Percentiles rank a stretch among this genome's conserved stretches.
Conservation (phyloP, 805 yeast species). For the Kluyveromyces dobzhanskii region DNA sequence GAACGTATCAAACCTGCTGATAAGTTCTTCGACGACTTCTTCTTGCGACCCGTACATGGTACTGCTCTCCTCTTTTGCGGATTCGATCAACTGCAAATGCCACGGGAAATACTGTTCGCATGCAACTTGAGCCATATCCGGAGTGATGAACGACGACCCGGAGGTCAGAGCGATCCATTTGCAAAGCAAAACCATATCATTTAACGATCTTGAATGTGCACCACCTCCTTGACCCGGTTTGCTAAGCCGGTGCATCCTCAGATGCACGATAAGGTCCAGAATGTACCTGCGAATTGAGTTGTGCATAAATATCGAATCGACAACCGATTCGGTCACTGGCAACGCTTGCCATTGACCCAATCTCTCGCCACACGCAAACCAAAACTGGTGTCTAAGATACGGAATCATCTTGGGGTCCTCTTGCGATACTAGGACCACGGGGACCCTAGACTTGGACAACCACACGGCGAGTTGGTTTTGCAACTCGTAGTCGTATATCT, state of each 20-base stretch:
- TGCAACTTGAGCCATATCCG: slow-evolving; percentile 42
- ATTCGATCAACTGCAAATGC: slow-evolving; percentile 40
- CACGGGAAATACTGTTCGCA: slow-evolving; percentile 42
- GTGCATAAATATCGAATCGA: slow-evolving; percentile 28
- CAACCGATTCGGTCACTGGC: neutral
- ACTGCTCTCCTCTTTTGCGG: slow-evolving; percentile 27
- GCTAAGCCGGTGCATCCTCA: slow-evolving; percentile 49
- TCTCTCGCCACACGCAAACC: slow-evolving; percentile 20
- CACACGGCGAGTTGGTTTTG: neutral
- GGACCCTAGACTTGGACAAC: slow-evolving; percentile 1
- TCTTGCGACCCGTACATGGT: slow-evolving; percentile 25
- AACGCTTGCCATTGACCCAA: neutral
- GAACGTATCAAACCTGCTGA: slow-evolving; percentile 14
- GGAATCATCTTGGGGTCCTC: slow-evolving; percentile 7
- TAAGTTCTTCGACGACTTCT: slow-evolving; percentile 19
- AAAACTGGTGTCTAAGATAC: slow-evolving; percentile 35
- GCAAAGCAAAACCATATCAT: slow-evolving; percentile 35
- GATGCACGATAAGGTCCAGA: slow-evolving; percentile 47
- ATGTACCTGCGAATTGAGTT: slow-evolving; percentile 46
- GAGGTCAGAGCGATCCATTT: slow-evolving; percentile 34
- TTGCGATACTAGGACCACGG: slow-evolving; percentile 4
- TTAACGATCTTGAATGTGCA: slow-evolving; percentile 38
- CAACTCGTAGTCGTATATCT: neutral
- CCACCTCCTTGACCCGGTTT: slow-evolving; percentile 37
- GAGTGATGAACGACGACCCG: slow-evolving; percentile 39